phyloP scores from a whole-genome alignment of 176 grass and related monocot genomes.

The Musa itinerans region DNA sequence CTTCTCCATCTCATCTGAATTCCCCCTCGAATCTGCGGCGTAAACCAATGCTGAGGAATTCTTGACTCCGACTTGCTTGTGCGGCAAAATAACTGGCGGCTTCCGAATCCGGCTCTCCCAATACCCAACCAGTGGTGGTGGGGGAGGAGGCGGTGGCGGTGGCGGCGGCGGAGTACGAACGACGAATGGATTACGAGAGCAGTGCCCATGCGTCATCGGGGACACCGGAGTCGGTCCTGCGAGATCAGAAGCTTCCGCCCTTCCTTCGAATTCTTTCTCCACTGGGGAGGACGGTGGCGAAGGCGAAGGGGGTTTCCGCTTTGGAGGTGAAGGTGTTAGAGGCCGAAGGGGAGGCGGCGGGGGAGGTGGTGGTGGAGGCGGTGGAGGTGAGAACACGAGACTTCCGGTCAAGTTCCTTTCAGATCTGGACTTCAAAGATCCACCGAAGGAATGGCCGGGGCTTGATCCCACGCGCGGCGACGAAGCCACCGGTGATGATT shows the following conservation, averaged over 20 bases:
- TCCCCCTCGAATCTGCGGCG: neutral
- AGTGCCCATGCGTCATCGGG: neutral
- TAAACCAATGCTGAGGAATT: constrained; percentile 24
- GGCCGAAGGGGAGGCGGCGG: constrained; percentile 35
- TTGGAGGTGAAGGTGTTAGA: constrained; percentile 54
- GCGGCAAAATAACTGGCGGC: neutral
- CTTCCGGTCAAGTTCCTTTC: neutral
- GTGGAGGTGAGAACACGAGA: neutral
- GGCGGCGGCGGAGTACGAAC: neutral
- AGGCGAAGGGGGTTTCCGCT: constrained; percentile 58
- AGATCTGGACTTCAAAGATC: constrained; percentile 10
- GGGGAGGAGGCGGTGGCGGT: constrained; percentile 11
- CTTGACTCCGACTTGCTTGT: constrained; percentile 11
- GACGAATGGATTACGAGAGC: too few relatives aligned
- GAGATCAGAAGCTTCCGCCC: neutral
- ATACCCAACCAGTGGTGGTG: constrained; percentile 27
- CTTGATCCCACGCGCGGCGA: neutral
- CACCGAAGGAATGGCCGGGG: neutral
- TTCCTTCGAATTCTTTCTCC: constrained; percentile 23
- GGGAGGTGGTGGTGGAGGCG: neutral
- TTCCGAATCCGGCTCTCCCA: constrained; percentile 36
- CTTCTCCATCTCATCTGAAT: neutral
- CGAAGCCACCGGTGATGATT: constrained; percentile 25
- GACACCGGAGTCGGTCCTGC: neutral
- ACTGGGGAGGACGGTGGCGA: constrained; percentile 67